Base-by-base conservation (phyloP, 345 rosid genomes). In the Citrus maxima region DNA sequence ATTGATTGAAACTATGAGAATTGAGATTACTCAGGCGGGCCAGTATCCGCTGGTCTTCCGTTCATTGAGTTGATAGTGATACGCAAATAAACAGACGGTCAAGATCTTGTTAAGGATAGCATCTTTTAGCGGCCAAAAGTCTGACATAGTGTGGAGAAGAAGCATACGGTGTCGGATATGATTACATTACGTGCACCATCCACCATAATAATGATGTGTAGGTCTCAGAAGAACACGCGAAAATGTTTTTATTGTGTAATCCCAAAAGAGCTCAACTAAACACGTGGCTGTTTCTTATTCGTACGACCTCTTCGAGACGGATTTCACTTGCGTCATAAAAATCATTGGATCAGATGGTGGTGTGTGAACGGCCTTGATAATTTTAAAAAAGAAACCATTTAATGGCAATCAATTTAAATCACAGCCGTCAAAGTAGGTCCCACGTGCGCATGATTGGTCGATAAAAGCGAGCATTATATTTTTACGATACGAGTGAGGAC, bases 61-160 rank as follows among this genome's bases (percentile, higher is more conserved):
- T 54, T 56, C 24, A 76, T 28, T 16, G 22, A 10, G 12, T 10
- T 63, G 32, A 18, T 66, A 67, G 35, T 30, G 32, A 18, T 54
- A 56, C 27, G 40, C n/a, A 16, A 2, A 6, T 4, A 46, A 3
- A 46, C 12, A 1, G 70, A 86, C 78, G 80, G 79, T 49, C 55
- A 35, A 35, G 87, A 80, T 80, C 73, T 71, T 14, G n/a, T 13
- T 38, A 10, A 18, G 6, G 32, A 4, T 73, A 68, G 81, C 77
- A 84, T 84, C 80, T 76, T 24, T 75, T 35, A 73, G 78, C 42
- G 63, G 42, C 80, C 34, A 55, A 74, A 87, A 79, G 80, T 34
- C 85, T 83, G 88, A 80, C 86, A 83, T 83, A 78, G 84, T 87
- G 90, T 79, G 85, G 82, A 80, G 59, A 46, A 56, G 80, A 85